Evolutionary conservation across 768 basidiomycete genomes (phyloP).

Genomic region (Pulveroboletus sp.): DNA sequence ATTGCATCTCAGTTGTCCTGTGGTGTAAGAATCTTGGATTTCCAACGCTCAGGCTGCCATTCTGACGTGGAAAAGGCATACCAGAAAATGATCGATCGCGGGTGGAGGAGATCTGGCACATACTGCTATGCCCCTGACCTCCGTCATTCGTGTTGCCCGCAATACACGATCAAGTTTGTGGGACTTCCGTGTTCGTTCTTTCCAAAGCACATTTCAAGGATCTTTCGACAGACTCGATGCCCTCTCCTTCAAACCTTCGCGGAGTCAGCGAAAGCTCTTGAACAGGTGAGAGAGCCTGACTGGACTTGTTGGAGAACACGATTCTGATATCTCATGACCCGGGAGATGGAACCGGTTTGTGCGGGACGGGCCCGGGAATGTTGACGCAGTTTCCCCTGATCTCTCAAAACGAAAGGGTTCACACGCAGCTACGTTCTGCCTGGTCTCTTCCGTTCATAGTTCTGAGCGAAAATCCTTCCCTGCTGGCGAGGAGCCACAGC

Average conservation of each 20-base stretch:
- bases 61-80: slow-evolving; percentile 50
- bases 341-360: slow-evolving; percentile 75
- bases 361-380: slow-evolving; percentile 33
- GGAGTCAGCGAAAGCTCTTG: slow-evolving; percentile 71
- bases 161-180: slow-evolving; percentile 86
- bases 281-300: slow-evolving; percentile 56
- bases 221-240: slow-evolving; percentile 57
- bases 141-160: slow-evolving; percentile 81
- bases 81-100: slow-evolving; percentile 79
- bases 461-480: slow-evolving; percentile 44
- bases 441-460: slow-evolving; percentile 51
- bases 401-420: slow-evolving; percentile 11
- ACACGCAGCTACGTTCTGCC: slow-evolving; percentile 32
- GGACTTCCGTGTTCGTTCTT: slow-evolving; percentile 6
- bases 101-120: slow-evolving; percentile 80
- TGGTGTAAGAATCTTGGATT: slow-evolving; percentile 33
- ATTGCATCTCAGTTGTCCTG: slow-evolving; percentile 53
- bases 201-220: slow-evolving; percentile 17
- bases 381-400: slow-evolving; percentile 15
- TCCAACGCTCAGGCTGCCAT: background rate
- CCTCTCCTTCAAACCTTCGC: slow-evolving; percentile 61
- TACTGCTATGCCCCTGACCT: slow-evolving; percentile 91
- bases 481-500: slow-evolving; percentile 32
- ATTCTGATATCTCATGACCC: background rate
- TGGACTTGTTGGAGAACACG: background rate